A percentile compares a stretch with the other conserved stretches of the same genome.
Conservation (phyloP, 352 stramenopile species). For the Phytophthora uliginosa region DNA sequence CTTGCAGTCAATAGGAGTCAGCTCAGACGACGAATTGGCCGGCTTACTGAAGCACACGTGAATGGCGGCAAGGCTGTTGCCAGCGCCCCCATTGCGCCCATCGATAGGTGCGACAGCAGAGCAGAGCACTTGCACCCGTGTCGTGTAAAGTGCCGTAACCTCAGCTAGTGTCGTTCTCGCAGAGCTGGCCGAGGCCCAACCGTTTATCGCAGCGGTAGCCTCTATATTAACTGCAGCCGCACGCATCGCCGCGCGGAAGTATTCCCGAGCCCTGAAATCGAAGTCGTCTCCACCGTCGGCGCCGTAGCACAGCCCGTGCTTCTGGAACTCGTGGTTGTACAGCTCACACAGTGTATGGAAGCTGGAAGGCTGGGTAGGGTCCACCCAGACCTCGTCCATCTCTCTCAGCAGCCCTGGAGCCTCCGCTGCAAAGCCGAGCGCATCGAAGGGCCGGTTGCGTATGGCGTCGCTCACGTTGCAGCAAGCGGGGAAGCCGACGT, state of each 20-base stretch:
- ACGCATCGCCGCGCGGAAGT: conserved; percentile 43
- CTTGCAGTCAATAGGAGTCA: conserved; percentile 41
- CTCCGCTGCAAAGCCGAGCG: conserved; percentile 35
- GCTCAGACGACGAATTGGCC: conserved; percentile 9
- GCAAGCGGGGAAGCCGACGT: conserved; percentile 47
- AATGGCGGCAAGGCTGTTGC: conserved; percentile 47
- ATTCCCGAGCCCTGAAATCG: conserved; percentile 35
- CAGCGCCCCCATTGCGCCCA: conserved; percentile 1
- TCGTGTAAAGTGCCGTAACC: conserved; percentile 47
- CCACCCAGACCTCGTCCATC: conserved; percentile 55
- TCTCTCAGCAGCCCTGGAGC: conserved; percentile 40
- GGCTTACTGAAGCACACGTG: conserved; percentile 55
- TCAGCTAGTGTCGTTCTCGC: conserved; percentile 38
- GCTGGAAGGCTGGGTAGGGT: conserved; percentile 51
- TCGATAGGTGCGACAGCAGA: conserved; percentile 32
- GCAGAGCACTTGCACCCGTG: conserved; percentile 50
- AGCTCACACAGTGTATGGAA: conserved; percentile 73
- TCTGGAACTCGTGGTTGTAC: conserved; percentile 93
- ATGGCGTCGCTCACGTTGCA: conserved; percentile 52
- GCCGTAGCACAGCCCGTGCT: conserved; percentile 86
- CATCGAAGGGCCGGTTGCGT: conserved; percentile 49
- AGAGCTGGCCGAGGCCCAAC: conserved; percentile 32
- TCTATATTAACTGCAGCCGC: conserved; percentile 27
- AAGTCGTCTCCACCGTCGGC: conserved; percentile 51
- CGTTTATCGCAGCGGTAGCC: conserved; percentile 41